Base-by-base conservation (phyloP, 345 rosid genomes). In the Geranium rotundifolium region DNA sequence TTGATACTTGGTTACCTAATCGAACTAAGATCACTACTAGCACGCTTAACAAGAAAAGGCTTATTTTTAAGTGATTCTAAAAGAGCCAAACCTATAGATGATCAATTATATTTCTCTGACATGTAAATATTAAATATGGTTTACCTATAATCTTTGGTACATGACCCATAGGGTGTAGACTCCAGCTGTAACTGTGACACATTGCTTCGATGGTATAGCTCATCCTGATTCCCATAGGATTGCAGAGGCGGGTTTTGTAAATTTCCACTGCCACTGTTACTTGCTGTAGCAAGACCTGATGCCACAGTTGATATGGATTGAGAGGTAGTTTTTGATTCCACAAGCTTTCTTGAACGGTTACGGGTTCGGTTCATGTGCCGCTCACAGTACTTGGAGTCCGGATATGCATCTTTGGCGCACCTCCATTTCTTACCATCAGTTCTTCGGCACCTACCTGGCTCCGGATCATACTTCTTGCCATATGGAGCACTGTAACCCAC, bases 341-440 rank as follows among this genome's bases (percentile, higher is more conserved):
- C 84, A 80, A 72, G 81, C 84, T 80, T 80, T 80, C 81, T 80
- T 80, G 84, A 80, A 80, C 84, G 84, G 76, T 77, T 67, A 57
- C 80, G 79, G 73, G 75, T 72, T 39, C 84, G 69, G 63, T 80
- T 75, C 81, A 77, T 80, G 72, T 80, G 84, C 66, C 84, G 79
- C 70, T 80, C 84, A 72, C 84, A 80, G 39, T 80, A 80, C 68
- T 80, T 80, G 77, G 85, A 77, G 80, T 75, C 80, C 0, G 86
- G 84, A 70, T 86, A 80, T 57, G 89, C 95, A 71, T 86, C 91
- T 67, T 85, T 89, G 3, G 96, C 84, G 77, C 96, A 89, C 82
- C 96, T 82, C 96, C 96, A 89, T 69, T 89, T 89, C 83, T 89
- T 89, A 8, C 96, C 96, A 61, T 88, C 96, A 0, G 92, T 85